Evolutionary conservation across 2,329 filamentous ascomycete species (phyloP).

Genomic region (Diplodia corticola): DNA sequence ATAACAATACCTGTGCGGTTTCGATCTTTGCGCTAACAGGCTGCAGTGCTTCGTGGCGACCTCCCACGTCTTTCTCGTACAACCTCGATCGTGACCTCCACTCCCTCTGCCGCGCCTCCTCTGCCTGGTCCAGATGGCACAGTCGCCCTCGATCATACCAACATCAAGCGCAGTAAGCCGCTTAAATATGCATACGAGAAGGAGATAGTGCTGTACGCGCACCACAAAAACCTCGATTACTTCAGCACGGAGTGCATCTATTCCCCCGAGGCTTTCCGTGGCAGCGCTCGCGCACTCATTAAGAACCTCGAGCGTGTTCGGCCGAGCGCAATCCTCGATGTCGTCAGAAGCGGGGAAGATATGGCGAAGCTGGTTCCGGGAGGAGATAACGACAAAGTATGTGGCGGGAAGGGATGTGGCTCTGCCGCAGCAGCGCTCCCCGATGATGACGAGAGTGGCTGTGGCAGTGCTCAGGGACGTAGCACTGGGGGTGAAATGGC

Average conservation of each 20-base stretch:
- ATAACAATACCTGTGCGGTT: background rate
- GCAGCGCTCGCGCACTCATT: slow-evolving; percentile 85
- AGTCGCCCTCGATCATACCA: slow-evolving; percentile 52
- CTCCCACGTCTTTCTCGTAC: slow-evolving; percentile 82
- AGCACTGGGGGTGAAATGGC: slow-evolving; percentile 76
- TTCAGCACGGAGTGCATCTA: slow-evolving; percentile 99
- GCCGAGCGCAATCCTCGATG: slow-evolving; percentile 91
- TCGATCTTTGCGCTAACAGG: slow-evolving; percentile 7
- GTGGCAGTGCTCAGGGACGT: slow-evolving; percentile 69
- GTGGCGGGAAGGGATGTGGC: slow-evolving; percentile 33
- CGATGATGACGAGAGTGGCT: slow-evolving; percentile 68
- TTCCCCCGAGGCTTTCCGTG: slow-evolving; percentile 93
- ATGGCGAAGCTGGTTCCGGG: slow-evolving; percentile 84
- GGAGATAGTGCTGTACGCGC: slow-evolving; percentile 95
- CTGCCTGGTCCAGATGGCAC: slow-evolving; percentile 42
- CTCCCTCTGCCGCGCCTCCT: slow-evolving; percentile 51
- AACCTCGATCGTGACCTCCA: slow-evolving; percentile 78
- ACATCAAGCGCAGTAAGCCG: slow-evolving; percentile 93
- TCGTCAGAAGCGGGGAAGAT: slow-evolving; percentile 92
- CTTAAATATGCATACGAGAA: slow-evolving; percentile 99
- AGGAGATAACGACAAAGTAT: slow-evolving; percentile 46
- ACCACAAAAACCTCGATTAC: slow-evolving; percentile 95
- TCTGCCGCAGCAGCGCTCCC: slow-evolving; percentile 41
- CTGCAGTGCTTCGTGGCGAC: slow-evolving; percentile 74
- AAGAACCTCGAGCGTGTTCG: slow-evolving; percentile 93